These are phyloP conservation scores for Stemphylium vesicarium DNA, from an alignment of 2,329 filamentous ascomycete species.

Conservation along the genomic window DNA sequence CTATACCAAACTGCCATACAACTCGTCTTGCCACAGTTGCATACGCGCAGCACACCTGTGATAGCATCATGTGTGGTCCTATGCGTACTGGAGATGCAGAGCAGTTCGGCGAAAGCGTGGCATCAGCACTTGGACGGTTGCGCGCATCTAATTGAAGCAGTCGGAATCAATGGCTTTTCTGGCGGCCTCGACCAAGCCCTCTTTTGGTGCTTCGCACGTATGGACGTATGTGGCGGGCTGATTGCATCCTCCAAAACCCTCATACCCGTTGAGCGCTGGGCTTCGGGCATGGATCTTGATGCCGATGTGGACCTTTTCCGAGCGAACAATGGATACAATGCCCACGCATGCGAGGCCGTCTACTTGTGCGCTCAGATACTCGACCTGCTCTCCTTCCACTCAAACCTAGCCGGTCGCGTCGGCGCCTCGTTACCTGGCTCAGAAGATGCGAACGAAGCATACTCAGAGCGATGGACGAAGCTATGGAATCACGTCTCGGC, in stretches of 20 bases:
- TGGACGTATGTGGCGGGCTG: slow-evolving; percentile 63
- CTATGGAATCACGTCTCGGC: slow-evolving; percentile 43
- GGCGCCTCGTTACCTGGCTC: not conserved
- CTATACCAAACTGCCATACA: slow-evolving; percentile 63
- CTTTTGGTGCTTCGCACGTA: slow-evolving; percentile 65
- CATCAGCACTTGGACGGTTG: slow-evolving; percentile 63
- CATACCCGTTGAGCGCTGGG: slow-evolving; percentile 59
- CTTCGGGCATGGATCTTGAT: slow-evolving; percentile 49
- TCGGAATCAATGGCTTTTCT: slow-evolving; percentile 59
- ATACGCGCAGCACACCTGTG: slow-evolving; percentile 54
- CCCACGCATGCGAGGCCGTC: slow-evolving; percentile 66
- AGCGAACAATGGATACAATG: slow-evolving; percentile 54
- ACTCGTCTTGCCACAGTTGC: slow-evolving; percentile 52
- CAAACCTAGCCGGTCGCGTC: slow-evolving; percentile 30
- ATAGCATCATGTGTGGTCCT: slow-evolving; percentile 58
- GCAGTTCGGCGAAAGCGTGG: slow-evolving; percentile 59
- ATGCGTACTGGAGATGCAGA: slow-evolving; percentile 58
- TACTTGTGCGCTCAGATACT: slow-evolving; percentile 60
- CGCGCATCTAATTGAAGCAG: slow-evolving; percentile 59
- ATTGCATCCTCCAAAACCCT: slow-evolving; percentile 61
- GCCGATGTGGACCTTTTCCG: slow-evolving; percentile 49
- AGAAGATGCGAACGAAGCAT: not conserved
- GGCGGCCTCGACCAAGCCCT: slow-evolving; percentile 61
- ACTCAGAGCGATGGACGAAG: slow-evolving; percentile 30
- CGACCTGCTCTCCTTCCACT: slow-evolving; percentile 31